Base-by-base conservation (phyloP, 2,329 filamentous ascomycete species). In the Fusarium vanettenii region DNA sequence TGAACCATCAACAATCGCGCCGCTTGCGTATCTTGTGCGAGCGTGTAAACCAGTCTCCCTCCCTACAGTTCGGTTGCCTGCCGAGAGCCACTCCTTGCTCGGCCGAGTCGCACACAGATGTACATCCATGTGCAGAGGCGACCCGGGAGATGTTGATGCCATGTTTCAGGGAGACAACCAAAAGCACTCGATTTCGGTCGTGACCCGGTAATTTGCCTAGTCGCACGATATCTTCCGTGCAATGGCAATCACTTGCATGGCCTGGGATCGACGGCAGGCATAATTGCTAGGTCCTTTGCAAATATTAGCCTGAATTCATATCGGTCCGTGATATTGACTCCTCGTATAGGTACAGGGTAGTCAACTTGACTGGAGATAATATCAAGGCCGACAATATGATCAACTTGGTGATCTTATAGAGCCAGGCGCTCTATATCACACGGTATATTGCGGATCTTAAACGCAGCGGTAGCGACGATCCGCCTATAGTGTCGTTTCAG, bases 241-340 rank as follows among this genome's bases (percentile, higher is more conserved):
- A 39, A 22, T 33, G 7, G 22, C 20, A 27, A 64, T 56, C 61
- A 43, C 61, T 64, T 37, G 61, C 61, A 57, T 64, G 45, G 14
- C 59, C 66, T 55, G 50, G 70, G 66, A 74, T 74, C 72, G 69
- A 70, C 65, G 63, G 25, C 62, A 67, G 59, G 62, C 69, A 74
- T 61, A 37, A 20, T 39, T 35, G 31, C 59, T 60, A n/a, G 56
- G 33, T 72, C 39, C 29, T 39, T 16, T 39, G 35, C 25, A 35
- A 45, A 27, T 39, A 64, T 64, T 61, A 65, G 72, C 64, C 65
- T 69, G 48, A 60, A 56, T 43, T 48, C 48, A 33, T 41, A 3
- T 41, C 62, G 22, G 45, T 50, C 29, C 22, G 22, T 11, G 18
- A 43, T 31, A 59, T 25, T n/a, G 41, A 52, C 43, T 45, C 37